These are phyloP conservation scores for Pichia insulana DNA, from an alignment of 805 yeast species.

Conservation along the genomic window DNA sequence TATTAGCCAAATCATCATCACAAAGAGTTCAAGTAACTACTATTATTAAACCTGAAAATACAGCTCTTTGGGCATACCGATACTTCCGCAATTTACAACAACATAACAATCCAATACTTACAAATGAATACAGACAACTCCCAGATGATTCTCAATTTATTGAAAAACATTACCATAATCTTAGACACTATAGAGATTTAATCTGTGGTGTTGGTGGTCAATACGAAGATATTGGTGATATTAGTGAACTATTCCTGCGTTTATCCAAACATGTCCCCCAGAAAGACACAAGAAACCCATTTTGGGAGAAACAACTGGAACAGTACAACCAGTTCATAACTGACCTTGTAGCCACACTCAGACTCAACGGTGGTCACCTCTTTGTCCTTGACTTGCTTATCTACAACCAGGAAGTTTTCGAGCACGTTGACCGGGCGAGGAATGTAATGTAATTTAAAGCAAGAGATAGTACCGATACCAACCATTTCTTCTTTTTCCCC, in stretches of 20 bases:
- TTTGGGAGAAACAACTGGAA: conserved; percentile 19
- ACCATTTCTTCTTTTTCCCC: neutral
- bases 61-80: conserved; percentile 22
- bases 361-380: conserved; percentile 50
- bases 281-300: conserved; percentile 22
- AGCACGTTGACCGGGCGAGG: conserved; percentile 30
- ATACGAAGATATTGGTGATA: conserved; percentile 32
- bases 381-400: conserved; percentile 49
- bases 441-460: conserved; percentile 8
- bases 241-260: conserved; percentile 31
- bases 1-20: conserved; percentile 2
- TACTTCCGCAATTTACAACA: conserved; percentile 14
- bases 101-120: conserved; percentile 9
- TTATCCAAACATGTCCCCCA: conserved; percentile 29
- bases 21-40: neutral
- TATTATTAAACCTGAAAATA: conserved; percentile 11
- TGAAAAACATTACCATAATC: conserved; percentile 39
- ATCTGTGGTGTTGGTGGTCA: conserved; percentile 21
- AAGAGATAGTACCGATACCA: no score
- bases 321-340: conserved; percentile 29
- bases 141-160: conserved; percentile 48
- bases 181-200: conserved; percentile 27
- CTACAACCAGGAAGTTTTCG: conserved; percentile 41
- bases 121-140: conserved; percentile 34
- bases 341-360: conserved; percentile 35